These are phyloP conservation scores for Magnaporthiopsis rhizophila DNA, from an alignment of 2,329 filamentous ascomycete genomes.

Conservation along the genomic window DNA sequence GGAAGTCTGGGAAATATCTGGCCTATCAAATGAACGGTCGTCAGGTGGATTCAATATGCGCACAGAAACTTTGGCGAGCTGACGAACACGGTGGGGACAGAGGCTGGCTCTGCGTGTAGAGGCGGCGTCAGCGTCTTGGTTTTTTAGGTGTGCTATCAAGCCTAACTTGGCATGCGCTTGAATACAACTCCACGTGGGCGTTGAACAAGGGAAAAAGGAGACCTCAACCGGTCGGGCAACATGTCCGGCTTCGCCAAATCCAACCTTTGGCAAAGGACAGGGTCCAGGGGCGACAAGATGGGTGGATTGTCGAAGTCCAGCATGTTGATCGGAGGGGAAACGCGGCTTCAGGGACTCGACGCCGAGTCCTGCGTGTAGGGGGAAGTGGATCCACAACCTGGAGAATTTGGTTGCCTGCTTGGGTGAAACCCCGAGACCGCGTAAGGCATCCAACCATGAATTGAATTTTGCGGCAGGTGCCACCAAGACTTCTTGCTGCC, in stretches of 20 bases:
- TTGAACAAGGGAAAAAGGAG: background rate
- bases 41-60: background rate
- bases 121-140: background rate
- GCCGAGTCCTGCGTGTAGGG: background rate
- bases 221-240: background rate
- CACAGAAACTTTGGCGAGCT: background rate
- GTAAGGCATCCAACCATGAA: conserved; percentile 6
- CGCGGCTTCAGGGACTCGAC: background rate
- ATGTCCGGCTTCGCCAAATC: background rate
- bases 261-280: background rate
- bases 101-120: too few relatives aligned
- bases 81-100: background rate
- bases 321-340: background rate
- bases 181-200: background rate
- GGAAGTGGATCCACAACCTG: background rate
- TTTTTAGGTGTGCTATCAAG: background rate
- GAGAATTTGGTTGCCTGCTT: conserved; percentile 7
- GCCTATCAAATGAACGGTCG: too few relatives aligned
- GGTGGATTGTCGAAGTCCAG: background rate
- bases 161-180: background rate
- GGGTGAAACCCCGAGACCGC: background rate
- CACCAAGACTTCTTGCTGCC: background rate
- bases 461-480: background rate
- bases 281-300: too few relatives aligned
- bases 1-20: too few relatives aligned